These are phyloP conservation scores for Colletotrichum horii DNA, from an alignment of 2,329 filamentous ascomycete genomes.

Conservation along the genomic window DNA sequence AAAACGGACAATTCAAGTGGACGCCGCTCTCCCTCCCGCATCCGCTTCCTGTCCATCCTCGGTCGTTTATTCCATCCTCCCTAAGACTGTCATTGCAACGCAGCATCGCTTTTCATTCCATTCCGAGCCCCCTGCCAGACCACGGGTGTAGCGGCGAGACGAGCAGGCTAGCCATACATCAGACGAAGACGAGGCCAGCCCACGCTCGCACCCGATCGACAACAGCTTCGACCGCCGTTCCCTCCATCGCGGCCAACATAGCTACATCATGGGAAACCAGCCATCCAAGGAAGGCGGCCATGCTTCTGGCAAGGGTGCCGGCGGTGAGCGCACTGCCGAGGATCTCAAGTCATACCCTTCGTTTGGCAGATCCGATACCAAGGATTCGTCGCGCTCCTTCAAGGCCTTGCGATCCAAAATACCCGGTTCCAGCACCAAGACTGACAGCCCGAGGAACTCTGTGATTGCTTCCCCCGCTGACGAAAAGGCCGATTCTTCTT, in stretches of 20 bases:
- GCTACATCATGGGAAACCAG: slow-evolving; percentile 73
- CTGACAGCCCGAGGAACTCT: slow-evolving; percentile 83
- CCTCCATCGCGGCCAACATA: not conserved
- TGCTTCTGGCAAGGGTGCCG: slow-evolving; percentile 52
- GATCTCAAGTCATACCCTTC: slow-evolving; percentile 86
- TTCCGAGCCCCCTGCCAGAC: slow-evolving; percentile 8
- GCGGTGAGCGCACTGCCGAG: slow-evolving; percentile 48
- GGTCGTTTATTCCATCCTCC: slow-evolving; percentile 60
- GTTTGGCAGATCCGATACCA: slow-evolving; percentile 90
- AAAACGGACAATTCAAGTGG: slow-evolving; percentile 57
- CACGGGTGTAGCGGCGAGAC: slow-evolving; percentile 23
- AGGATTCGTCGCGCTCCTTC: slow-evolving; percentile 88
- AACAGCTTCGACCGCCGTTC: slow-evolving; percentile 1
- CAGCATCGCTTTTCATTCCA: not conserved
- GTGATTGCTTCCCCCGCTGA: slow-evolving; percentile 69
- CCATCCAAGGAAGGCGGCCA: slow-evolving; percentile 65
- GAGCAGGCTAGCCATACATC: slow-evolving; percentile 25
- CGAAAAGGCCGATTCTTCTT: slow-evolving; percentile 77
- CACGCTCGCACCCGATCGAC: slow-evolving; percentile 12
- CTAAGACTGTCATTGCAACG: slow-evolving; percentile 34
- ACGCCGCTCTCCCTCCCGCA: slow-evolving; percentile 47
- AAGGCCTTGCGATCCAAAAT: slow-evolving; percentile 89
- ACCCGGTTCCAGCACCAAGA: slow-evolving; percentile 69
- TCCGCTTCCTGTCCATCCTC: slow-evolving; percentile 52
- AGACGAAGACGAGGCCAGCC: slow-evolving; percentile 23